Evolutionary conservation across 139 green algal genomes (phyloP), one percentile per base, ranked within the genome.

Genomic region (Coelastrella sp.): DNA sequence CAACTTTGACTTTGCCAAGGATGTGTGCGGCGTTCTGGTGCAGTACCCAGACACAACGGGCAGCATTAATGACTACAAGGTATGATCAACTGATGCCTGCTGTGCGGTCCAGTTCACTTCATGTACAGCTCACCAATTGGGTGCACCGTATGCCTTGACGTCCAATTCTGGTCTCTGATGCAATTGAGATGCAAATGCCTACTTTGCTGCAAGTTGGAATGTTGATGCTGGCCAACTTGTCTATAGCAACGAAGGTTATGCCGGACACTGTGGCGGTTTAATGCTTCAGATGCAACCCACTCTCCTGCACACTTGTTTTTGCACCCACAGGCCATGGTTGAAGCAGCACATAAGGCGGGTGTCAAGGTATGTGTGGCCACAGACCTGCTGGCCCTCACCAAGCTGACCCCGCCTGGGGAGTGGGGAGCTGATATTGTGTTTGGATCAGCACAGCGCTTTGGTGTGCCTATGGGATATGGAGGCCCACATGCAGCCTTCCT

Each of bases 401-500:
- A 95, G 89, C 92, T 99, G 63, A 90, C 89, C 9, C 97, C 98
- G 8, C 98, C 98, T 27, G 96, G 96, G n/a, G 96, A 99, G 90
- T 98, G 96, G 93, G 98, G 98, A 43, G 97, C 97, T 23, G 98
- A 99, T 93, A 98, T 99, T 38, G 96, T 98, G 38, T 89, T 99
- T 25, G 97, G 98, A 53, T 96, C 91, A n/a, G 95, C 98, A 17
- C 96, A 99, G 93, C 91, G 96, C 69, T 98, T 99, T 83, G 97
- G 97, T 41, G 97, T 99, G 88, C 97, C 97, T 34, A 98, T 99
- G 97, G 97, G 97, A 69, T 99, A 98, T 79, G 97, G 97, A 77
- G 97, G 97, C 41, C 97, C 97, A n/a, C 97, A 99, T 87, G 97
- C 97, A 43, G 97, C 94, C 53, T 99, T 99, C 94, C 92, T 99